Percentiles rank a stretch among this genome's conserved stretches.
Evolutionary conservation across 768 basidiomycete species (phyloP).

Genomic region (Lepiota subincarnata): DNA sequence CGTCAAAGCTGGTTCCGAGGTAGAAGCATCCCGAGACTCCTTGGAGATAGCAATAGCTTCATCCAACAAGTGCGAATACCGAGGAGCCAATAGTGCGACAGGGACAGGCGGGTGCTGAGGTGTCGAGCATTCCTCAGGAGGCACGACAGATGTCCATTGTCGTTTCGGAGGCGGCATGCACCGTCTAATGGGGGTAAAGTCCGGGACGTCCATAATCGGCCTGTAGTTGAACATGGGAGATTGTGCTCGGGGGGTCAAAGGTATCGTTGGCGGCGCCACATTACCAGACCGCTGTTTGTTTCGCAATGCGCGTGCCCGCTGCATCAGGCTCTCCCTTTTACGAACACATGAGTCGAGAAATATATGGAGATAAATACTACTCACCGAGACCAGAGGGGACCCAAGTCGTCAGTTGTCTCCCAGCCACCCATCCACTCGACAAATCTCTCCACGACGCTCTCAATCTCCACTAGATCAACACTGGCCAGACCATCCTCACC

Average conservation of each 20-base stretch:
- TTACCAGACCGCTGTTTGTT: slow-evolving; percentile 56
- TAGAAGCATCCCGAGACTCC: slow-evolving; percentile 7
- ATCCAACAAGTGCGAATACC: slow-evolving; percentile 56
- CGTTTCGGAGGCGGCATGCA: slow-evolving; percentile 22
- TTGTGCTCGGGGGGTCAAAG: slow-evolving; percentile 17
- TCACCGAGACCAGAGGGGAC: slow-evolving; percentile 56
- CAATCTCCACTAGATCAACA: slow-evolving; percentile 48
- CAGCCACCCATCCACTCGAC: slow-evolving; percentile 43
- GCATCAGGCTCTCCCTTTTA: slow-evolving; percentile 45
- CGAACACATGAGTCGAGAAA: neutral
- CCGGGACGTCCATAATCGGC: slow-evolving; percentile 40
- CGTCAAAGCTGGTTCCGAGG: neutral
- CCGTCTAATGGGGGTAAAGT: slow-evolving; percentile 46
- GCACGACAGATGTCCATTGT: slow-evolving; percentile 20
- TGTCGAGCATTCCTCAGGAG: slow-evolving; percentile 28
- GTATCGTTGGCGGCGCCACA: slow-evolving; percentile 53
- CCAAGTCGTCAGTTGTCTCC: slow-evolving; percentile 33
- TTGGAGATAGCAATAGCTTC: slow-evolving; percentile 44
- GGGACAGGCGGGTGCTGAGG: slow-evolving; percentile 30
- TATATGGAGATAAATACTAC: slow-evolving; percentile 18
- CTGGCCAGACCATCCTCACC: slow-evolving; percentile 40
- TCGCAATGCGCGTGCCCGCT: slow-evolving; percentile 51
- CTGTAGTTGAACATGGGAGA: slow-evolving; percentile 7
- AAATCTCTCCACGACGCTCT: slow-evolving; percentile 61
- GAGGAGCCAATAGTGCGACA: slow-evolving; percentile 43